phyloP scores from a whole-genome alignment of 805 yeast genomes.

The Candida tallmaniae region DNA sequence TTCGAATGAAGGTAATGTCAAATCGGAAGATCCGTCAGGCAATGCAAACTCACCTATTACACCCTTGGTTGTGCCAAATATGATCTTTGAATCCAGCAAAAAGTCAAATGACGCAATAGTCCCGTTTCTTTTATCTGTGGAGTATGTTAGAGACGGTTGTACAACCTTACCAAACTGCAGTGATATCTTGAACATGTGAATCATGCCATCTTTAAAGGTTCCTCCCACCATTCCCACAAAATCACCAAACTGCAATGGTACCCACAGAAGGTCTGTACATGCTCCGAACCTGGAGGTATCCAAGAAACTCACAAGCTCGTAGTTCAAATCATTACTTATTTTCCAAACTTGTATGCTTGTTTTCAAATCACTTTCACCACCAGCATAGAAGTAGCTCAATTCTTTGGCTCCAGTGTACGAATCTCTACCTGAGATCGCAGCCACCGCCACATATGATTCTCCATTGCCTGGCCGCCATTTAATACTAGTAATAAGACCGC shows the following conservation, averaged over 20 bases:
- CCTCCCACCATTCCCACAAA: constrained; percentile 45
- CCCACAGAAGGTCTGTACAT: constrained; percentile 37
- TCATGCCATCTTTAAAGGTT: constrained; percentile 53
- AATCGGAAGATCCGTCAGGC: constrained; percentile 20
- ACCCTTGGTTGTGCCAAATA: constrained; percentile 61
- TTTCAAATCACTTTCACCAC: constrained; percentile 11
- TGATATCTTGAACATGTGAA: constrained; percentile 43
- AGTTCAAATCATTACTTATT: constrained; percentile 24
- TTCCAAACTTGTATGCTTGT: constrained; percentile 46
- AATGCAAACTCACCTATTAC: constrained; percentile 53
- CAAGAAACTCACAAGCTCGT: constrained; percentile 24
- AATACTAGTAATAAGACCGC: constrained; percentile 48
- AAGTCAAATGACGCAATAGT: constrained; percentile 48
- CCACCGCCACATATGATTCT: constrained; percentile 46
- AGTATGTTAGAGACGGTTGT: constrained; percentile 21
- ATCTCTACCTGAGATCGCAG: constrained; percentile 36
- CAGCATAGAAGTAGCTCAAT: constrained; percentile 26
- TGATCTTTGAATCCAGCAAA: constrained; percentile 36
- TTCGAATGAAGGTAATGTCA: constrained; percentile 28
- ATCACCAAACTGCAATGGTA: constrained; percentile 25
- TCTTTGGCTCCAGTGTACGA: constrained; percentile 18
- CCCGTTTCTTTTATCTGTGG: constrained; percentile 7
- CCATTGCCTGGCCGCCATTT: constrained; percentile 43
- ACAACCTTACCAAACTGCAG: constrained; percentile 13
- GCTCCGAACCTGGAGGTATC: constrained; percentile 41